Evolutionary conservation across 352 stramenopile genomes (phyloP), one percentile per base, ranked within the genome.

Genomic region (Phytophthora sp.): DNA sequence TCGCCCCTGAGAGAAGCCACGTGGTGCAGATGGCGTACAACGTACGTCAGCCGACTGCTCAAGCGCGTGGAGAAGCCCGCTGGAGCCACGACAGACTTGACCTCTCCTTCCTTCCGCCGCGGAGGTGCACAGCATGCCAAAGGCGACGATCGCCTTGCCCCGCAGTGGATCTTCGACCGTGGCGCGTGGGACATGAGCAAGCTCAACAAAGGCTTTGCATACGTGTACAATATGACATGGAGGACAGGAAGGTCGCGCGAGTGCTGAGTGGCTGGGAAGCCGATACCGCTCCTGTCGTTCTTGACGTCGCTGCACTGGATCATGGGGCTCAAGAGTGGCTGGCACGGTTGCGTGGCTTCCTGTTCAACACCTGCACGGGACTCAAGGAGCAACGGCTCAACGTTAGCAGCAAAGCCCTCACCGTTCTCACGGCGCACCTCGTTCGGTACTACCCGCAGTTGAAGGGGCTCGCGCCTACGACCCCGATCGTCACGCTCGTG

Each of bases 381-480:
- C 39, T 46, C 8, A 46, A 46, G 9, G 39, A 27, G 5, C n/a
- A 27, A 46, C n/a, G 39, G 18, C 18, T 15, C 39, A 46, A 46
- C 20, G 39, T 26, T 2, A 46, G n/a, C 12, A 15, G 2, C 39
- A 46, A 46, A 8, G 39, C 18, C 9, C n/a, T 23, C 5, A 27
- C 2, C n/a, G 39, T 20, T 7, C 35, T 41, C 7, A 41, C 35
- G 4, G 39, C 39, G 23, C 26, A 46, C 20, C 20, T 46, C 5
- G 4, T 46, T 8, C n/a, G 18, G 9, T 27, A 41, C 9, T 20
- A 7, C 30, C 45, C 45, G 8, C 46, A 57, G 33, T 26, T 52
- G 16, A 65, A 65, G 36, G 57, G 35, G 16, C 33, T 65, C 1
- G 36, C 47, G 23, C 44, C 35, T 13, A 15, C 4, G 3, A n/a